Evolutionary conservation across 306 rosid species (phyloP), one percentile per base, ranked within the genome.

Genomic region (Acmispon strigosus): DNA sequence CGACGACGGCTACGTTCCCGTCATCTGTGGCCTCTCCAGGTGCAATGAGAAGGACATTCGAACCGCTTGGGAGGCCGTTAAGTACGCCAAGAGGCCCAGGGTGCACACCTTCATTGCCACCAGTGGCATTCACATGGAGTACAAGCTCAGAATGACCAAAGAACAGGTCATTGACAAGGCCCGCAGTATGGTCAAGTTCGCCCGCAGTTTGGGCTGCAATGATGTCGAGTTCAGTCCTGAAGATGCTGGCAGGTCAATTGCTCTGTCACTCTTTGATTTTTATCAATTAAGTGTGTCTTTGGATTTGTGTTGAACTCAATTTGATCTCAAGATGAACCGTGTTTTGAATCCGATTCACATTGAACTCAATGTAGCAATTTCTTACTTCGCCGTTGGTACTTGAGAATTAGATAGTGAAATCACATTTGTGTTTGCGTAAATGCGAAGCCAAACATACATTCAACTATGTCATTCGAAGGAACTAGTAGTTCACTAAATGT

Each of bases 161-260:
- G 86, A 83, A 37, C 76, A 94, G 80, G 95, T 91, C 41, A 16
- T 89, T 20, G 86, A 91, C 7, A 86, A 84, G 61, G 99, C 99
- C 0, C 78, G 89, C 62, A 81, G 10, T 12, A 91, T 89, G 97
- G 97, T 94, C 20, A 83, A 57, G 67, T 89, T 84, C 49, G 97
- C 99, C 0, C 80, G 96, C 77, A 86, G 92, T 69, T 85, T 94
- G 71, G 99, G 97, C 6, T 94, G 97, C 18, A 63, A 89, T 0
- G 99, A 94, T 56, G 92, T 94, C 0, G 96, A 94, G 80, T 94
- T 94, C 79, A 91, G 97, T 74, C 96, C 99, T 0, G 99, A 94
- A 85, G 99, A 94, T 79, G 99, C 99, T 22, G 96, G 99, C 9
- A 91, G 96, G 98, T 70, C 6, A 10, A 32, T 22, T 17, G 1